Evolutionary conservation across 1,284 basidiomycete genomes (phyloP), one percentile per base, ranked within the genome.

Genomic region (Tylopilus orsonianus): DNA sequence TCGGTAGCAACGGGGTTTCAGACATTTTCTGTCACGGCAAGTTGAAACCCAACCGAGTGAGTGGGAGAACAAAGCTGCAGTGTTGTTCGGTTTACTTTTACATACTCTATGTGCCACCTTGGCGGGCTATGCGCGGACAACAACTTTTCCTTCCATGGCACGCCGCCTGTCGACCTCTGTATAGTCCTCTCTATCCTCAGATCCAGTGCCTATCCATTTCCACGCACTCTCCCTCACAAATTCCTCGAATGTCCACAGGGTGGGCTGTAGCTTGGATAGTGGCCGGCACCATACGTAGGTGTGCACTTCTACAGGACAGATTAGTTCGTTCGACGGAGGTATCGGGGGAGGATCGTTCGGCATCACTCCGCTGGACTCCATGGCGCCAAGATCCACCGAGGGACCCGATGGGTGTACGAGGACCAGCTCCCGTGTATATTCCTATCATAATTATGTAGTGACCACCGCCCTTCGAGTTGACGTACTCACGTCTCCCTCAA

Each of bases 401-500:
- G 76, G 66, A 8, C 64, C 75, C 9, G 86, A 70, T 7, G 75
- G 81, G 55, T 82, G 70, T 3, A 86, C 80, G 0, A 66, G 54
- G 3, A 90, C 80, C 6, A 60, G 58, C 32, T 74, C 66, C 35
- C 86, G 78, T 0, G 61, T 68, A 61, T 93, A 94, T 74, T 93
- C 85, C 90, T 93, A 52, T 10, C 40, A 33, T 4, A 39, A 18
- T 8, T 37, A 14, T 22, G 56, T 24, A 48, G 42, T 26, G 12
- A 10, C 35, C 12, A 18, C 26, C 8, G 13, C 18, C 20, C 27
- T 12, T 24, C 18, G 30, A 36, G n/a, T 38, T 18, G 29, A 32
- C n/a, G 40, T 18, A 76, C 85, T 65, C 60, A 92, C 92, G 46
- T 78, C 62, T 14, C 88, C 90, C 68, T 95, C 93, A 53, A 93